These are phyloP conservation scores for Penicillium sp. DNA, from an alignment of 2,329 filamentous ascomycete species.

Conservation along the genomic window DNA sequence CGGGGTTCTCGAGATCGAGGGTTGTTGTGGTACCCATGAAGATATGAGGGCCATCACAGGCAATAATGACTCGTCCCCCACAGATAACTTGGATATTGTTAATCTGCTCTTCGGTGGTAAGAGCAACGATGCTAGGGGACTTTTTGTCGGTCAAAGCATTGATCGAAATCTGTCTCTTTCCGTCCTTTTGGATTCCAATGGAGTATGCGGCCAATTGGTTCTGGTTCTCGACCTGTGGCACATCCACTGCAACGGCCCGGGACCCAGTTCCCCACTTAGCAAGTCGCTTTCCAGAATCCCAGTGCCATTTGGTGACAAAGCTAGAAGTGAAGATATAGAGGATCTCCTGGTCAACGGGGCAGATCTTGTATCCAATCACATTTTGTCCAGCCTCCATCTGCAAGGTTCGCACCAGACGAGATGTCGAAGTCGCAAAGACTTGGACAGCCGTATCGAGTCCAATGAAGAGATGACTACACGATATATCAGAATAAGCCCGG, in stretches of 20 bases:
- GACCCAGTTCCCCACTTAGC: slow-evolving; percentile 45
- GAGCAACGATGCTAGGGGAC: slow-evolving; percentile 22
- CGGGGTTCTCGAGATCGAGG: slow-evolving; percentile 32
- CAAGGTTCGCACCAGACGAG: slow-evolving; percentile 74
- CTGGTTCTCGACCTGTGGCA: slow-evolving; percentile 25
- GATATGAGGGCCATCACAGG: slow-evolving; percentile 47
- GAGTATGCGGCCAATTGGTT: slow-evolving; percentile 38
- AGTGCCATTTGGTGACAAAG: slow-evolving; percentile 59
- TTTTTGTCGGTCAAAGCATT: slow-evolving; percentile 23
- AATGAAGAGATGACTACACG: slow-evolving; percentile 68
- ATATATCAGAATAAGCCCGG: slow-evolving; percentile 2
- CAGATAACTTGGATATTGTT: slow-evolving; percentile 30
- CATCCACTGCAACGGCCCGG: slow-evolving; percentile 34
- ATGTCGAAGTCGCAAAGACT: slow-evolving; percentile 78
- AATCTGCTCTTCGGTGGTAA: slow-evolving; percentile 32
- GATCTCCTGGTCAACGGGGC: slow-evolving; percentile 50
- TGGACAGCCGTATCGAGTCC: slow-evolving; percentile 74
- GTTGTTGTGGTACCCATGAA: slow-evolving; percentile 59
- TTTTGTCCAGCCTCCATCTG: slow-evolving; percentile 50
- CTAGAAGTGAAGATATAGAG: slow-evolving; percentile 57
- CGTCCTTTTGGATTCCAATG: slow-evolving; percentile 36
- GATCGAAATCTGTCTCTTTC: slow-evolving; percentile 38
- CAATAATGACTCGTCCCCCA: slow-evolving; percentile 38
- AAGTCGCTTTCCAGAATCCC: slow-evolving; percentile 50
- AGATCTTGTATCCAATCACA: slow-evolving; percentile 55